These are phyloP conservation scores for Arabidopsis suecica DNA, from an alignment of 345 rosid species.

Conservation along the genomic window DNA sequence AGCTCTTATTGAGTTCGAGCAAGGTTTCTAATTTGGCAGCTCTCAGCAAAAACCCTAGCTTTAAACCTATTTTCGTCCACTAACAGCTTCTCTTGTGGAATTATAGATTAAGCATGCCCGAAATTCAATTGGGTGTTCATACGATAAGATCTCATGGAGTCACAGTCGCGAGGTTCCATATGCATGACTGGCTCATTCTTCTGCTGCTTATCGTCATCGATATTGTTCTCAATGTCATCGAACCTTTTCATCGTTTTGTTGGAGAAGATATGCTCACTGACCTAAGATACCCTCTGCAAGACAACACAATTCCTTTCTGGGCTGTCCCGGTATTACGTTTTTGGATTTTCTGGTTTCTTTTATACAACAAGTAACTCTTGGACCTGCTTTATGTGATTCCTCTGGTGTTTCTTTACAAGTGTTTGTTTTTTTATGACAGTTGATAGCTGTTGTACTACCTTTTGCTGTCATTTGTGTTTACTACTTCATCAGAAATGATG, in stretches of 20 bases:
- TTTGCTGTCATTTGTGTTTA: slow-evolving; percentile 58
- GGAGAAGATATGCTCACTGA: slow-evolving; percentile 84
- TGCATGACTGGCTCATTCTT: slow-evolving; percentile 94
- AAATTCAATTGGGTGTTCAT: slow-evolving; percentile 73
- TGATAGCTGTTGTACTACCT: slow-evolving; percentile 74
- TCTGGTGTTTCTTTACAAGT: slow-evolving; percentile 28
- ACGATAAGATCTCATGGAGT: slow-evolving; percentile 80
- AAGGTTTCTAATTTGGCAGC: background rate
- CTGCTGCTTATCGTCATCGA: slow-evolving; percentile 65
- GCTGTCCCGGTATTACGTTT: slow-evolving; percentile 70
- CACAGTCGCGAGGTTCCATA: slow-evolving; percentile 70
- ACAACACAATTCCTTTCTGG: slow-evolving; percentile 82
- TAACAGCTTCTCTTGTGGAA: slow-evolving; percentile 14
- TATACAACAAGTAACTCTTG: background rate
- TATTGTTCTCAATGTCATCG: slow-evolving; percentile 64
- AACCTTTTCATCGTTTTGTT: slow-evolving; percentile 93
- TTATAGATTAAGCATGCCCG: slow-evolving; percentile 60
- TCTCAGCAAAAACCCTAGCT: background rate
- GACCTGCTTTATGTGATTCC: background rate
- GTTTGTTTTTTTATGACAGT: slow-evolving; percentile 48
- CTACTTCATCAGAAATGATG: slow-evolving; percentile 75
- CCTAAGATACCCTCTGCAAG: slow-evolving; percentile 74
- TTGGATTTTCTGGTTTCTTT: slow-evolving; percentile 16
- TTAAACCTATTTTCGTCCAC: background rate
- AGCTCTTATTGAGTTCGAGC: background rate